phyloP scores from a whole-genome alignment of 306 rosid species.

The Vachellia collinsii region DNA sequence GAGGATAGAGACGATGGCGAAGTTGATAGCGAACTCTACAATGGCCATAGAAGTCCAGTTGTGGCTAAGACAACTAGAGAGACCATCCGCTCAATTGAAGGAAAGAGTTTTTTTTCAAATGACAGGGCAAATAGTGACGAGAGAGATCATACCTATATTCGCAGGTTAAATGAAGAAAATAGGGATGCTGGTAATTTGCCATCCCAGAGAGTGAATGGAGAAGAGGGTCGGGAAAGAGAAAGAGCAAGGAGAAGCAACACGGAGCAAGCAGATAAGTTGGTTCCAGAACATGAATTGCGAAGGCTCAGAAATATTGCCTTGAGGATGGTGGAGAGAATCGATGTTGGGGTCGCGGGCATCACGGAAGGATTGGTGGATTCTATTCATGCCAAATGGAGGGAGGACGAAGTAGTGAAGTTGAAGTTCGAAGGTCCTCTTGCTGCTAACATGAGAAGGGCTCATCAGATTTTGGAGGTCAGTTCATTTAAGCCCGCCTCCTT shows the following conservation, averaged over 20 bases:
- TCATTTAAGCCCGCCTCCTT: not conserved
- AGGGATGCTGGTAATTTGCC: conserved; percentile 34
- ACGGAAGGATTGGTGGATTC: conserved; percentile 72
- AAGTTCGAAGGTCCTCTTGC: conserved; percentile 78
- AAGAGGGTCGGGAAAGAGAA: conserved; percentile 39
- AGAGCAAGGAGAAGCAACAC: conserved; percentile 57
- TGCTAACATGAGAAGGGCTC: conserved; percentile 79
- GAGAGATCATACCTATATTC: conserved; percentile 4
- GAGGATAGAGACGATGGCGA: conserved; percentile 1
- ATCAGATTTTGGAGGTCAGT: conserved; percentile 69
- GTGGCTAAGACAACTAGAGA: conserved; percentile 27
- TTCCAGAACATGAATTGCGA: conserved; percentile 79
- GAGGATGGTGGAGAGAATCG: conserved; percentile 76
- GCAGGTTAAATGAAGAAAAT: conserved; percentile 8
- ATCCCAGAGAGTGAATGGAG: conserved; percentile 36
- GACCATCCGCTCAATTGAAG: conserved; percentile 23
- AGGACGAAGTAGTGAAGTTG: conserved; percentile 81
- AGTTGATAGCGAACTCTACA: conserved; percentile 8
- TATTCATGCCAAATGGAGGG: conserved; percentile 71
- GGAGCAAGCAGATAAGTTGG: conserved; percentile 57
- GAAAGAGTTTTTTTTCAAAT: conserved; percentile 10
- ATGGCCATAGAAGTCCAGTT: conserved; percentile 31
- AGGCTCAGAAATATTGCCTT: conserved; percentile 83
- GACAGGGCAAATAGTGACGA: conserved; percentile 17
- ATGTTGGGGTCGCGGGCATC: conserved; percentile 77